These are phyloP conservation scores for Margaritispora aquatica DNA, from an alignment of 495 filamentous ascomycete genomes.

Conservation along the genomic window DNA sequence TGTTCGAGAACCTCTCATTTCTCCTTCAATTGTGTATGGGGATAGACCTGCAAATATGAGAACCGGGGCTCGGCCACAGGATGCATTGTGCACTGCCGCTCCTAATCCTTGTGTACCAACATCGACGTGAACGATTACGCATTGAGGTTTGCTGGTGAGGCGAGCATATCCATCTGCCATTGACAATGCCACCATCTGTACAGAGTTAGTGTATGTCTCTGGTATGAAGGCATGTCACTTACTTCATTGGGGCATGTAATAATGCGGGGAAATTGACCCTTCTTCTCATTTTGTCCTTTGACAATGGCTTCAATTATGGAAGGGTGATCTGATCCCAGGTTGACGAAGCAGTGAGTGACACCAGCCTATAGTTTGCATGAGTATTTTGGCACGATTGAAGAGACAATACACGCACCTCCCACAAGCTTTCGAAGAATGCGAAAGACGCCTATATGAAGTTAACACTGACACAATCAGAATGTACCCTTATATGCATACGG, in stretches of 20 bases:
- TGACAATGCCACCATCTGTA: constrained; percentile 91
- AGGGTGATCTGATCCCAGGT: constrained; percentile 54
- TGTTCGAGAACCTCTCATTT: constrained; percentile 79
- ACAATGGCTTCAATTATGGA: constrained; percentile 92
- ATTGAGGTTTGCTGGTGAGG: constrained; percentile 77
- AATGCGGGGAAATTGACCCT: constrained; percentile 70
- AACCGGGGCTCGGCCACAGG: constrained; percentile 77
- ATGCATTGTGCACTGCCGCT: constrained; percentile 89
- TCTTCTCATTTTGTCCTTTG: constrained; percentile 63
- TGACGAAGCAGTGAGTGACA: constrained; percentile 86
- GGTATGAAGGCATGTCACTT: constrained; percentile 5
- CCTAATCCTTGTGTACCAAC: constrained; percentile 88
- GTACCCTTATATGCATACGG: not conserved
- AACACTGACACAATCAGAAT: not conserved
- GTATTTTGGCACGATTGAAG: not conserved
- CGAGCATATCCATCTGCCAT: constrained; percentile 96
- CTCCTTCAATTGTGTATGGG: constrained; percentile 86
- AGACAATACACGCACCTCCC: constrained; percentile 46
- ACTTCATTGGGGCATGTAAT: constrained; percentile 93
- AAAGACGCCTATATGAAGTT: constrained; percentile 52
- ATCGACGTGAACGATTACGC: constrained; percentile 93
- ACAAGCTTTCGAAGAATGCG: constrained; percentile 93
- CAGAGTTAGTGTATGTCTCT: constrained; percentile 3
- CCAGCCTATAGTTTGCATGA: constrained; percentile 45
- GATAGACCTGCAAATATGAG: constrained; percentile 87